Evolutionary conservation across 2,329 filamentous ascomycete genomes (phyloP), one percentile per base, ranked within the genome.

Genomic region (Aspergillus glaucus): DNA sequence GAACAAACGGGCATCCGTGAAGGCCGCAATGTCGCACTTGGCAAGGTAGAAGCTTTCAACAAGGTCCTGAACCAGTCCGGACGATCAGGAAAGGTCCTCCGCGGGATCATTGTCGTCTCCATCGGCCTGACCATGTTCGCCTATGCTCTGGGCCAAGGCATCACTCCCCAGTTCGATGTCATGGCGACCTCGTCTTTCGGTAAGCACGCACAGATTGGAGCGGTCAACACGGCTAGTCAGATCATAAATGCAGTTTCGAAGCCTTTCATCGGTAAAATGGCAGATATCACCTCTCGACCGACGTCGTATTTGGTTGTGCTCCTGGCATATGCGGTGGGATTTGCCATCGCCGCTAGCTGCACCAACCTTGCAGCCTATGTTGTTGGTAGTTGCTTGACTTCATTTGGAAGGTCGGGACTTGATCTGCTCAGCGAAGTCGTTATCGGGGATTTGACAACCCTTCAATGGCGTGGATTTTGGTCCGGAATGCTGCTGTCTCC

Each of bases 401-500:
- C 62, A 1, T 54, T 64, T 36, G 60, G 62, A 2, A 62, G 62
- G 28, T 60, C 60, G 1, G 62, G 62, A 6, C 55, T 64, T 0
- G 57, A 65, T 45, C 47, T 64, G 3, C 48, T 63, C 9, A 52
- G 54, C 48, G 56, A 64, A 30, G 60, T 63, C 30, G 61, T 64
- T 24, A 59, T 65, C 2, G 62, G 51, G 6, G 62, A 64, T 44
- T 44, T 64, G 39, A 63, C 62, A 3, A 53, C 57, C 0, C 46
- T 64, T 6, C 48, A 62, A 48, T 28, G 62, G 62, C 59, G 62
- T 22, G 62, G 54, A 10, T 64, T 65, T 48, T 60, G 49, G 37
- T 48, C 52, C 36, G 55, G 43, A 3, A 47, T 60, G 45, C 50
- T 62, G 1, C 50, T 45, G 6, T 44, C 50, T 5, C 62, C 62